A percentile compares a stretch with the other conserved stretches of the same genome.
Conservation (phyloP, 306 rosid genomes). For the Malus sylvestris region DNA sequence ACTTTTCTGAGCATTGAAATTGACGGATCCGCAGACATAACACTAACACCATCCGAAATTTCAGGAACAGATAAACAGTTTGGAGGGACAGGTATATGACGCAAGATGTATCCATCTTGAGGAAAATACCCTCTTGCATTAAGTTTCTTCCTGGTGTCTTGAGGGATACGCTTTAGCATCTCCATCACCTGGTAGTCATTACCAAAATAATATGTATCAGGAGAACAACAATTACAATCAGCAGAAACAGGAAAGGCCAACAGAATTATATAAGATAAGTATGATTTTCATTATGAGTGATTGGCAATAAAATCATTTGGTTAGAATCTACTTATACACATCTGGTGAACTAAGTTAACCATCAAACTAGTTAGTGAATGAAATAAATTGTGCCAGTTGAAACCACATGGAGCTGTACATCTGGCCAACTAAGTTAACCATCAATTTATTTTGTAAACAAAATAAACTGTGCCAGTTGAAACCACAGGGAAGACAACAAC, state of each 20-base stretch:
- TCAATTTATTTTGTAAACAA: neutral
- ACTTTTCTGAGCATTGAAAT: constrained; percentile 64
- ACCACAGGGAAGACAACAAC: neutral
- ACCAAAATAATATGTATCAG: constrained; percentile 13
- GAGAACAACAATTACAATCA: neutral
- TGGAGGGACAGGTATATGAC: constrained; percentile 82
- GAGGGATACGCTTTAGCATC: constrained; percentile 65
- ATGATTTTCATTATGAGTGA: neutral
- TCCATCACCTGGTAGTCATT: constrained; percentile 51
- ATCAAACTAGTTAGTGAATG: neutral
- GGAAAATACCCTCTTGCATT: constrained; percentile 70
- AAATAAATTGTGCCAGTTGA: constrained; percentile 4
- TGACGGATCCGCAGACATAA: constrained; percentile 88
- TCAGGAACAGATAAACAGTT: constrained; percentile 88
- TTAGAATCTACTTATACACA: neutral
- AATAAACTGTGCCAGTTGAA: constrained; percentile 3
- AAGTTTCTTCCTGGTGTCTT: constrained; percentile 61
- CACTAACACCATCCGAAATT: constrained; percentile 90
- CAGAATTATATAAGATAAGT: neutral
- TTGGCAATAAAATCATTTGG: neutral
- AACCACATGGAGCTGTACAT: neutral
- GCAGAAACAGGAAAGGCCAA: neutral
- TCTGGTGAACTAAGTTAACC: neutral
- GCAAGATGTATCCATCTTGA: constrained; percentile 78
- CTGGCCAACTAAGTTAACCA: neutral